Conservation (phyloP, 495 filamentous ascomycete species). For the Symbiotaphrina buchneri region DNA sequence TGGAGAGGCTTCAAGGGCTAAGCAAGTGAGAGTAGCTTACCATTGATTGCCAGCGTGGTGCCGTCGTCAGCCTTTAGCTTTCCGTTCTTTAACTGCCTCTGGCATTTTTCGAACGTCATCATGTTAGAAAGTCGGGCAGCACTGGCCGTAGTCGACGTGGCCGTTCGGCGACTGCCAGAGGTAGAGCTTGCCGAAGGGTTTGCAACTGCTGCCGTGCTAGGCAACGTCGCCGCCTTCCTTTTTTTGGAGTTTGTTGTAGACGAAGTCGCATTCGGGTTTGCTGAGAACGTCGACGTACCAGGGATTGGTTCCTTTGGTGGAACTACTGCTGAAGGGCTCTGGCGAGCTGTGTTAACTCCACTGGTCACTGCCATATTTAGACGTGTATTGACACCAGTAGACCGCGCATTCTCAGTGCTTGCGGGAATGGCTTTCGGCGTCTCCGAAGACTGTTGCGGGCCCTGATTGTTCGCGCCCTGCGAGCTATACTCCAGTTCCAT, state of each 20-base stretch:
- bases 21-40: too few relatives aligned
- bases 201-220: slow-evolving; percentile 1
- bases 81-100: slow-evolving; percentile 47
- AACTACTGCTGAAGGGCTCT: slow-evolving; percentile 2
- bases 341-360: too few relatives aligned
- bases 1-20: too few relatives aligned
- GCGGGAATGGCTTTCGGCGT: too few relatives aligned
- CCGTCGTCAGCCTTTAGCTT: slow-evolving; percentile 81
- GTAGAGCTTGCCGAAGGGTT: neutral
- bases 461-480: slow-evolving; percentile 14
- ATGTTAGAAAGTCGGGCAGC: slow-evolving; percentile 37
- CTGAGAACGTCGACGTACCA: slow-evolving; percentile 37
- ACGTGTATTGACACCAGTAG: slow-evolving; percentile 16
- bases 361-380: slow-evolving; percentile 18
- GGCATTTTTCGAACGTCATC: slow-evolving; percentile 58
- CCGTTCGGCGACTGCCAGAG: too few relatives aligned
- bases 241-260: slow-evolving; percentile 4
- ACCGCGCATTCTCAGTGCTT: too few relatives aligned
- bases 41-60: slow-evolving; percentile 60
- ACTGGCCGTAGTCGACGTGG: slow-evolving; percentile 3
- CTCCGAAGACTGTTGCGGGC: too few relatives aligned
- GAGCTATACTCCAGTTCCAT: slow-evolving; percentile 40
- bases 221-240: slow-evolving; percentile 1
- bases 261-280: slow-evolving; percentile 13
- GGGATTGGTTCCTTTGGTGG: slow-evolving; percentile 32